A percentile compares a stretch with the other conserved stretches of the same genome.
These are phyloP conservation scores for Chytriomyces sp. DNA, from an alignment of 192 early-diverging fungal species.

Conservation along the genomic window DNA sequence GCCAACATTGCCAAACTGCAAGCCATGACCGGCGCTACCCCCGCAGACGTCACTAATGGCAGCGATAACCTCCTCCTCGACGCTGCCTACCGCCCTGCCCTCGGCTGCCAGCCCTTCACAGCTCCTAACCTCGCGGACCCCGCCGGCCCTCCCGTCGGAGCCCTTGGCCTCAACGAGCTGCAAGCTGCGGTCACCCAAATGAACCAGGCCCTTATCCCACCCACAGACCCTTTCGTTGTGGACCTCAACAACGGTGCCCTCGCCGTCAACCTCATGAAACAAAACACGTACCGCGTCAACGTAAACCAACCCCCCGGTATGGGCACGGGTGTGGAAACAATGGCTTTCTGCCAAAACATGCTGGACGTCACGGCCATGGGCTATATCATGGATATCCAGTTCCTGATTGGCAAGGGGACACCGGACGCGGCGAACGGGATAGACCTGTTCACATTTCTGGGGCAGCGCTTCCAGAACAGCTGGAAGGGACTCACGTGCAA, in stretches of 20 bases:
- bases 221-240: conserved; percentile 45
- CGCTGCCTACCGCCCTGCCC: conserved; percentile 31
- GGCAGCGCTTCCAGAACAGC: not conserved
- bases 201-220: conserved; percentile 38
- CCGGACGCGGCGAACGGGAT: conserved; percentile 13
- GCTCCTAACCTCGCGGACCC: conserved; percentile 43
- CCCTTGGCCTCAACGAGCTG: conserved; percentile 44
- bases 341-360: not conserved
- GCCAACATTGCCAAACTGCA: conserved; percentile 33
- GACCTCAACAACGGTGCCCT: conserved; percentile 4
- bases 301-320: conserved; percentile 21
- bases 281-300: conserved; percentile 24
- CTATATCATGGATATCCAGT: conserved; percentile 13
- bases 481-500: conserved; percentile 30
- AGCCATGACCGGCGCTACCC: conserved; percentile 19
- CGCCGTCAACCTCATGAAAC: conserved; percentile 1
- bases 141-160: conserved; percentile 17
- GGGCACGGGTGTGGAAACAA: conserved; percentile 1
- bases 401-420: conserved; percentile 1
- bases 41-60: conserved; percentile 41
- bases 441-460: conserved; percentile 30
- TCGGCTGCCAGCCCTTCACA: conserved; percentile 41
- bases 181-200: conserved; percentile 34
- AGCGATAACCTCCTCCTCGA: conserved; percentile 45
- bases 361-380: no score